Evolutionary conservation across 352 stramenopile species (phyloP).

Genomic region (Phytophthora parvispora): DNA sequence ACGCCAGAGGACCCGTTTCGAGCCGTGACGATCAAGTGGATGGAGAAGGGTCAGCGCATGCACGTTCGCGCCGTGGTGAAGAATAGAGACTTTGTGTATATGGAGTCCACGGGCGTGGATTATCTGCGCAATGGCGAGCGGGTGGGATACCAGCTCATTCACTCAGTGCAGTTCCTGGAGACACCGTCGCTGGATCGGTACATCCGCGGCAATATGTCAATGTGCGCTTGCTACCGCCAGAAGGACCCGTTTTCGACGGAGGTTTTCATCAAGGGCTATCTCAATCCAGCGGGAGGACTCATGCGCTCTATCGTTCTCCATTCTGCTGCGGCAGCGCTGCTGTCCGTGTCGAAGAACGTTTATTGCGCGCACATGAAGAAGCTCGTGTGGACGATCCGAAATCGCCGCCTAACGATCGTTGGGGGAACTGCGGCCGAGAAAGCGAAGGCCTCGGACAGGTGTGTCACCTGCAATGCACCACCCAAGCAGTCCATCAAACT

Average conservation of each 20-base stretch:
- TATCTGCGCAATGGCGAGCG: conserved; percentile 54
- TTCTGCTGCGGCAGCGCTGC: conserved; percentile 40
- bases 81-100: conserved; percentile 65
- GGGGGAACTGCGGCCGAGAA: background rate
- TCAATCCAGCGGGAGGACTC: conserved; percentile 41
- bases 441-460: conserved; percentile 19
- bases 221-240: conserved; percentile 62
- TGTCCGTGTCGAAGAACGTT: conserved; percentile 45
- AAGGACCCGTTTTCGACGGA: conserved; percentile 50
- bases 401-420: conserved; percentile 22
- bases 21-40: conserved; percentile 57
- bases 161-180: conserved; percentile 63
- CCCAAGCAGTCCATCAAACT: conserved; percentile 6
- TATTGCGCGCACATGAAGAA: conserved; percentile 73
- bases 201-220: conserved; percentile 59
- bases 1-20: conserved; percentile 50
- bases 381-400: conserved; percentile 57
- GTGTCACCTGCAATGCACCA: conserved; percentile 19
- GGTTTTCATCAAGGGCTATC: conserved; percentile 53
- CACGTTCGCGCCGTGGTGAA: conserved; percentile 47
- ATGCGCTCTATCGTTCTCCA: conserved; percentile 45
- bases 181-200: conserved; percentile 38
- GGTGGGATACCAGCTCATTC: conserved; percentile 59
- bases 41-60: conserved; percentile 50
- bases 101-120: conserved; percentile 58